Conservation (phyloP, 1,284 basidiomycete species). For the Papiliotrema flavescens region DNA sequence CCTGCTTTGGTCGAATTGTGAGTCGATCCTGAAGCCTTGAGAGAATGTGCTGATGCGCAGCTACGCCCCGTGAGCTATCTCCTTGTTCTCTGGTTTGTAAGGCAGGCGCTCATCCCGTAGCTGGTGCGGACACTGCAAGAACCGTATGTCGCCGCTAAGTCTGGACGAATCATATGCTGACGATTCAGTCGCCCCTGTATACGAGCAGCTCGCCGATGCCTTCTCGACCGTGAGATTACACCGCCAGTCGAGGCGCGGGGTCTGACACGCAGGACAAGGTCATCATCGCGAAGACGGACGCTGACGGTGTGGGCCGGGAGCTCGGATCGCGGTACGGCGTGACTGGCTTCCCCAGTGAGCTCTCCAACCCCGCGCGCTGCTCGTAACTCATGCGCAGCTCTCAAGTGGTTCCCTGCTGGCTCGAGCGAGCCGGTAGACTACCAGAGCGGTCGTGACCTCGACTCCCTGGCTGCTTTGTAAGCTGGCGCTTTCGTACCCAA, state of each 20-base stretch:
- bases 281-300: constrained; percentile 87
- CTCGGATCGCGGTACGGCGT: constrained; percentile 62
- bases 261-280: constrained; percentile 60
- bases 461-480: constrained; percentile 70
- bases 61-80: constrained; percentile 38
- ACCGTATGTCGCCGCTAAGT: constrained; percentile 24
- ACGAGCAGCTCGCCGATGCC: constrained; percentile 84
- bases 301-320: constrained; percentile 73
- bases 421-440: constrained; percentile 68
- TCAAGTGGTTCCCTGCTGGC: constrained; percentile 81
- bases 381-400: constrained; percentile 53
- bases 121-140: constrained; percentile 54
- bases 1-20: constrained; percentile 86
- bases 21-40: constrained; percentile 42
- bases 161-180: constrained; percentile 15
- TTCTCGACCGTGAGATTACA: constrained; percentile 52
- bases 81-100: not conserved
- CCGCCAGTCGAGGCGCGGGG: constrained; percentile 11
- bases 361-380: constrained; percentile 1
- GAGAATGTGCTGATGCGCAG: constrained; percentile 18
- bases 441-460: constrained; percentile 74
- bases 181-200: constrained; percentile 75
- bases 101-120: constrained; percentile 15
- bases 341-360: constrained; percentile 79
- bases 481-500: constrained; percentile 30